Evolutionary conservation across 176 grass and related monocot species (phyloP).

Genomic region (Poa annua): DNA sequence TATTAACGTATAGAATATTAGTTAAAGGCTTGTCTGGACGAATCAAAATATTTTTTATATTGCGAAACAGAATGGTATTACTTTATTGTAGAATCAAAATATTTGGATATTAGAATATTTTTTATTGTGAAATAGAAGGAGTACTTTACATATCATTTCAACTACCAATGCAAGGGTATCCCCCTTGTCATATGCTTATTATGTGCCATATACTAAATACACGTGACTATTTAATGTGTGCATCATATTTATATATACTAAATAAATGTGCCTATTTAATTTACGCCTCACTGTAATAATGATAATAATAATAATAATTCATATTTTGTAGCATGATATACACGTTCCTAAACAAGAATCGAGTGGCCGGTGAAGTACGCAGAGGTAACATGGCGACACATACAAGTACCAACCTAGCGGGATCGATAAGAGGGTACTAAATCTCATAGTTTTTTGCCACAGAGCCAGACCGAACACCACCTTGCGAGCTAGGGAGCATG

Average conservation of each 20-base stretch:
- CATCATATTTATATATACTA: not conserved
- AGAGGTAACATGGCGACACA: slow-evolving; percentile 7
- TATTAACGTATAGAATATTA: not conserved
- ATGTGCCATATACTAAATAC: not conserved
- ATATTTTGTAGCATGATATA: not conserved
- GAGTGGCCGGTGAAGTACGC: not conserved
- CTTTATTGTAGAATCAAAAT: not conserved
- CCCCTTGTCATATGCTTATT: no score
- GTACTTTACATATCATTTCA: not conserved
- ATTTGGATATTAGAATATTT: no score
- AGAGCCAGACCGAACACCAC: not conserved
- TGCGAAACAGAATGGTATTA: not conserved
- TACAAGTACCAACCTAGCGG: not conserved
- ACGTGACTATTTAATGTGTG: not conserved
- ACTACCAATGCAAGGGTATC: not conserved
- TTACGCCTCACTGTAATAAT: no score
- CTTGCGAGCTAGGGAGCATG: not conserved
- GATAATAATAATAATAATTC: not conserved
- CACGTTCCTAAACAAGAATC: not conserved
- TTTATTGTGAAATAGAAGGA: no score
- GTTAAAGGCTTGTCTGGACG: not conserved
- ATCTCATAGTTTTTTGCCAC: not conserved
- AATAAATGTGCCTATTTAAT: no score
- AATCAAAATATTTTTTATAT: not conserved
- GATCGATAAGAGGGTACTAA: not conserved